A percentile compares a stretch with the other conserved stretches of the same genome.
phyloP scores from a whole-genome alignment of 2,329 filamentous ascomycete genomes.

The Pezicula rhizophila region DNA sequence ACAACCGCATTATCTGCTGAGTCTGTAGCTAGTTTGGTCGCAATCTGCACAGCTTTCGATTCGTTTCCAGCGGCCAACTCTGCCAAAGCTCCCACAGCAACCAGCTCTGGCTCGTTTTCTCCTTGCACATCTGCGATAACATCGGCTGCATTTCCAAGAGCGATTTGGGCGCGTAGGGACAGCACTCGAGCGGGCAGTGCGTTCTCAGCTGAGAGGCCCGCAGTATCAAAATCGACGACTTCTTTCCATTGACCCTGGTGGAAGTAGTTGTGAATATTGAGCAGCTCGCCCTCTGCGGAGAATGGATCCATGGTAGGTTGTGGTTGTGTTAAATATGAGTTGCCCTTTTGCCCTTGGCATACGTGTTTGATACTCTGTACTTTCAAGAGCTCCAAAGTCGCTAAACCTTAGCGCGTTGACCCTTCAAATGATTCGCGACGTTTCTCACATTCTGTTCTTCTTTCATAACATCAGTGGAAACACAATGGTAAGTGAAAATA shows the following conservation, averaged over 20 bases:
- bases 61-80: conserved; percentile 54
- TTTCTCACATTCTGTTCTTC: neutral
- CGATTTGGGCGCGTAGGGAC: conserved; percentile 75
- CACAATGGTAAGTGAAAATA: no score
- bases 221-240: conserved; percentile 80
- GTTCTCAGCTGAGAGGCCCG: conserved; percentile 74
- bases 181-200: conserved; percentile 70
- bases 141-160: conserved; percentile 69
- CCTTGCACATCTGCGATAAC: conserved; percentile 65
- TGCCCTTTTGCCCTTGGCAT: conserved; percentile 6
- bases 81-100: conserved; percentile 72
- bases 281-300: conserved; percentile 64
- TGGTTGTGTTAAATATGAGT: conserved; percentile 1
- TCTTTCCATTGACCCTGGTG: conserved; percentile 79
- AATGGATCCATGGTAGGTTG: conserved; percentile 56
- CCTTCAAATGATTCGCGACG: neutral
- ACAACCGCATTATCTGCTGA: conserved; percentile 71
- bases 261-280: conserved; percentile 67
- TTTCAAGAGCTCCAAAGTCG: neutral
- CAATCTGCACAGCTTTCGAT: conserved; percentile 54
- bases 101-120: conserved; percentile 63
- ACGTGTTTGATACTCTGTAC: conserved; percentile 14
- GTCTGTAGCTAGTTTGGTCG: conserved; percentile 62
- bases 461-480: no score
- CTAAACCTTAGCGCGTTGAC: neutral